These are phyloP conservation scores for Tillandsia leiboldiana DNA, from an alignment of 176 grass and related monocot species.

Conservation along the genomic window DNA sequence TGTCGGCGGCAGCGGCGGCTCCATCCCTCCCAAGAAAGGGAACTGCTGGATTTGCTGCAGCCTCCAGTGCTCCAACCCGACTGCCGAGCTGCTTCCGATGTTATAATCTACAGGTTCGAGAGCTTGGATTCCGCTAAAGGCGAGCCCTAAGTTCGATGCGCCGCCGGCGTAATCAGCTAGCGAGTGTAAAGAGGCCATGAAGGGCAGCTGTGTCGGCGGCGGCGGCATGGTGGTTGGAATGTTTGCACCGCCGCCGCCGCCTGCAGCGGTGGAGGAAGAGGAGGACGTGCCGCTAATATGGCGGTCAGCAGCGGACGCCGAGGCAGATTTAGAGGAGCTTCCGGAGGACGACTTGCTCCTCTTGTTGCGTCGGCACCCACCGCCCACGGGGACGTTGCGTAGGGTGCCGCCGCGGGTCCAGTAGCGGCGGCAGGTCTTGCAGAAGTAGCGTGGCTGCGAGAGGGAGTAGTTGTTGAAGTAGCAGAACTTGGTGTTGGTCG, in stretches of 20 bases:
- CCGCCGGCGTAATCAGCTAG: slow-evolving; percentile 18
- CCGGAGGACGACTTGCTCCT: slow-evolving; percentile 53
- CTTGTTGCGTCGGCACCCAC: slow-evolving; percentile 91
- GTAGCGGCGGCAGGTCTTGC: slow-evolving; percentile 99
- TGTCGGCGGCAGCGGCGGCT: slow-evolving; percentile 27
- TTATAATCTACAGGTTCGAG: slow-evolving; percentile 45
- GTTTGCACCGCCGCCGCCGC: slow-evolving; percentile 24
- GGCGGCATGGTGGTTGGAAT: slow-evolving; percentile 26
- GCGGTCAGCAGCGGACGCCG: background rate
- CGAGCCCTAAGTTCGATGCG: slow-evolving; percentile 37
- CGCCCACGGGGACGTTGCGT: slow-evolving; percentile 90
- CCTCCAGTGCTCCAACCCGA: slow-evolving; percentile 38
- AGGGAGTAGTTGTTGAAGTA: slow-evolving; percentile 99
- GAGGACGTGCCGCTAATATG: slow-evolving; percentile 35
- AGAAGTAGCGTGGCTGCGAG: slow-evolving; percentile 99
- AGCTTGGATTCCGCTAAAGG: slow-evolving; percentile 32
- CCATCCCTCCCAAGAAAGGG: slow-evolving; percentile 13
- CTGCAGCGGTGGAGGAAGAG: slow-evolving; percentile 44
- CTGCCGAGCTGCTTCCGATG: slow-evolving; percentile 22
- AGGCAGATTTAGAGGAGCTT: slow-evolving; percentile 18
- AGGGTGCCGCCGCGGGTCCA: slow-evolving; percentile 95
- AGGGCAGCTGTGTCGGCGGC: slow-evolving; percentile 29
- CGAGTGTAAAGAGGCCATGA: slow-evolving; percentile 30
- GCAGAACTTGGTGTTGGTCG: slow-evolving; percentile 97
- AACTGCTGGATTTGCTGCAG: slow-evolving; percentile 32